Evolutionary conservation across 139 green algal species (phyloP), one percentile per base, ranked within the genome.

Genomic region (Spirogloea muscicola): DNA sequence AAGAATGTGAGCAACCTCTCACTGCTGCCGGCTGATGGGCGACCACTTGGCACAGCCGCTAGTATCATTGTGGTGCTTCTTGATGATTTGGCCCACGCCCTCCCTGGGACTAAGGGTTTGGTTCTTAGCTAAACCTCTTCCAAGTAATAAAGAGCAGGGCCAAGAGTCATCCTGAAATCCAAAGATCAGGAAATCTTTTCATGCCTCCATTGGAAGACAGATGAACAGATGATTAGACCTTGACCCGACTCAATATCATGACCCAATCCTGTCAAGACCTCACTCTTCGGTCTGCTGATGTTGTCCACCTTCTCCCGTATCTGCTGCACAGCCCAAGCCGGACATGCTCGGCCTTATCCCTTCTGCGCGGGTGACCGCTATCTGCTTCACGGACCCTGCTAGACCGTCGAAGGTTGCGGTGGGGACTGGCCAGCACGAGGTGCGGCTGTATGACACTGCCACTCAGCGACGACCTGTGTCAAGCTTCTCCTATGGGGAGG

Each of bases 401-500:
- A 36, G 48, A 31, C 29, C 59, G 9, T 31, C 33, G 5, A 68
- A 33, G 59, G 25, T 68, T 29, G 59, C 27, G 13, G 42, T 68
- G 25, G 59, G 59, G 4, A 68, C 59, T 3, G 27, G 59, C 4
- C 59, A 18, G 4, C 59, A 68, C 43, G 41, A 41, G 25, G 42
- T 68, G 13, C 59, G 59, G 29, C 5, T 68, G 10, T 68, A 68
- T 33, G 59, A 68, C 43, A 43, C 43, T 29, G 59, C 59, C 13
- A 36, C 59, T 10, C 59, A 68, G 27, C 9, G 59, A 5, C 59
- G 59, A 5, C 59, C 59, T 6, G 59, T 68, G 43, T 13, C 13
- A 25, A 13, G 10, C 43, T 51, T 51, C 43, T 9, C 38, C 7
- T 62, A 43, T 62, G 52, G 52, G 9, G 52, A 62, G 6, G 37